phyloP scores from a whole-genome alignment of 1,284 basidiomycete species.

The Tremellales sp. region DNA sequence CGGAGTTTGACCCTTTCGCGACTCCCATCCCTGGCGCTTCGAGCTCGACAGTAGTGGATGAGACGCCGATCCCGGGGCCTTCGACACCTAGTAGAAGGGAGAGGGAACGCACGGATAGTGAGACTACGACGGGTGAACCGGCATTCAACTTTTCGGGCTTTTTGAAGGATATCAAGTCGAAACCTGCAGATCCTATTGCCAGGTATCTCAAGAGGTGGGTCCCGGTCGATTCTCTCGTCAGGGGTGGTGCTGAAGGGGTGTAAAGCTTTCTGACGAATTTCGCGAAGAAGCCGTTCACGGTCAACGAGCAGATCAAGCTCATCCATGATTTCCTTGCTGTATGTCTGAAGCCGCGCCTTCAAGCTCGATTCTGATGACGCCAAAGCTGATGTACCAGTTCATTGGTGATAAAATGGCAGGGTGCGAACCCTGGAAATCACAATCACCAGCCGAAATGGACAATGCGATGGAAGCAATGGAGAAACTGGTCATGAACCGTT shows the following conservation, averaged over 20 bases:
- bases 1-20: slow-evolving; percentile 45
- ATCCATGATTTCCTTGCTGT: slow-evolving; percentile 87
- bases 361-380: not conserved
- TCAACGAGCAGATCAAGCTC: slow-evolving; percentile 85
- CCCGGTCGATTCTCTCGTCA: not conserved
- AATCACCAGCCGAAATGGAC: slow-evolving; percentile 79
- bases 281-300: slow-evolving; percentile 78
- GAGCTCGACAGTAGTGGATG: not conserved
- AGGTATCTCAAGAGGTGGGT: slow-evolving; percentile 81
- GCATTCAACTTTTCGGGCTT: slow-evolving; percentile 56
- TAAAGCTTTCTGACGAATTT: slow-evolving; percentile 87
- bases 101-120: not conserved
- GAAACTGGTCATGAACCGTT: slow-evolving; percentile 97
- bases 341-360: slow-evolving; percentile 37
- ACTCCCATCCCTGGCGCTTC: slow-evolving; percentile 15
- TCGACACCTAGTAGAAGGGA: not conserved
- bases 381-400: slow-evolving; percentile 57
- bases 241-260: not conserved
- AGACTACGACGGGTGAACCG: slow-evolving; percentile 9
- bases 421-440: slow-evolving; percentile 72
- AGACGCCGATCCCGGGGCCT: not conserved
- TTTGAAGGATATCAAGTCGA: slow-evolving; percentile 82
- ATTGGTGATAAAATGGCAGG: slow-evolving; percentile 81
- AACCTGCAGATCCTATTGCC: slow-evolving; percentile 78
- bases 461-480: slow-evolving; percentile 99